These are phyloP conservation scores for Microsporum ferrugineum DNA, from an alignment of 2,329 filamentous ascomycete genomes.

Conservation along the genomic window DNA sequence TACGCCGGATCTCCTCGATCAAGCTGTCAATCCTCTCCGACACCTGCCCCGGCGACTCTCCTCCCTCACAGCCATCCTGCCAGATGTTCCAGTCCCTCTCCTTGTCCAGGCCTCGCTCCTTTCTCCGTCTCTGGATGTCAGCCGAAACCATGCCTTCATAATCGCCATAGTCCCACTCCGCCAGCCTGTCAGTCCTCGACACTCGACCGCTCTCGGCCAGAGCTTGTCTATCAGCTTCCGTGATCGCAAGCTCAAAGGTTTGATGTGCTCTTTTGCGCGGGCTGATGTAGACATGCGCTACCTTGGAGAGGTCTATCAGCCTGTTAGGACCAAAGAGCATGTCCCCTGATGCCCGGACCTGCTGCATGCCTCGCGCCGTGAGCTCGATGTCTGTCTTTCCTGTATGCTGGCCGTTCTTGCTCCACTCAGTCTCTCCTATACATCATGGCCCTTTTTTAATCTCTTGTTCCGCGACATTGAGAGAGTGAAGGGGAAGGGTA, in stretches of 20 bases:
- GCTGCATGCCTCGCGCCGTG: slow-evolving; percentile 31
- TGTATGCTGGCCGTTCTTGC: slow-evolving; percentile 38
- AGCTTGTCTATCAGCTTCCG: slow-evolving; percentile 17
- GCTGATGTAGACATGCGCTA: slow-evolving; percentile 41
- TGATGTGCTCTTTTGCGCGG: slow-evolving; percentile 39
- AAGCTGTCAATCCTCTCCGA: slow-evolving; percentile 33
- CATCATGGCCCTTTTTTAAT: not conserved
- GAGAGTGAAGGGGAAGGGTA: not conserved
- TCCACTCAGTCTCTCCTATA: slow-evolving; percentile 38
- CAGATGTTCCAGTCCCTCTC: slow-evolving; percentile 38
- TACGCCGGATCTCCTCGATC: slow-evolving; percentile 31
- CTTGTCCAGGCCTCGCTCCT: slow-evolving; percentile 37
- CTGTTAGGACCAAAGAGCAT: slow-evolving; percentile 41
- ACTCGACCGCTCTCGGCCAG: slow-evolving; percentile 26
- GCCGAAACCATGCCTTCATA: slow-evolving; percentile 48
- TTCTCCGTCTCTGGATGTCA: slow-evolving; percentile 41
- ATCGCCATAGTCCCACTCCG: slow-evolving; percentile 53
- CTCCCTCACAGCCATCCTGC: slow-evolving; percentile 47
- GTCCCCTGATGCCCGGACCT: slow-evolving; percentile 36
- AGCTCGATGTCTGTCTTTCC: slow-evolving; percentile 36
- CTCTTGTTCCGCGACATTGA: not conserved
- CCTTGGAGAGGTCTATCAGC: slow-evolving; percentile 40
- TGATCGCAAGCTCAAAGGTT: slow-evolving; percentile 40
- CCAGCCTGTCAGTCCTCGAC: slow-evolving; percentile 40
- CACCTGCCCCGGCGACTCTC: slow-evolving; percentile 37